phyloP scores from a whole-genome alignment of 2,329 filamentous ascomycete genomes.

The Exutisphaerella laricina region DNA sequence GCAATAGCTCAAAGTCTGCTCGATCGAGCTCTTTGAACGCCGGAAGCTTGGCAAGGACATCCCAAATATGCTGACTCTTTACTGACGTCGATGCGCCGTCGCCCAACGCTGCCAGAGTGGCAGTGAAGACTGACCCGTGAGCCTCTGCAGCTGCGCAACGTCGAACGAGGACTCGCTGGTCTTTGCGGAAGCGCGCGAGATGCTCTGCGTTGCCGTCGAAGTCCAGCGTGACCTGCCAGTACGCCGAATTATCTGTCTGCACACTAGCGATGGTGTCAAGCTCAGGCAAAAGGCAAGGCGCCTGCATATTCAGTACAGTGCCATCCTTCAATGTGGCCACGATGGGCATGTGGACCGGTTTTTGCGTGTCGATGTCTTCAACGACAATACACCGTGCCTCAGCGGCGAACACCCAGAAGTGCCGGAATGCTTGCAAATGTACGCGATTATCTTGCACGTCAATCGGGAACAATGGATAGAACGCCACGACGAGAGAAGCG shows the following conservation, averaged over 20 bases:
- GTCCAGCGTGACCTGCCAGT: constrained; percentile 77
- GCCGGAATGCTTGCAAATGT: constrained; percentile 91
- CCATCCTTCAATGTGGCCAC: constrained; percentile 26
- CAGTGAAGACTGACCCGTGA: constrained; percentile 57
- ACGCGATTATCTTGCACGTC: constrained; percentile 89
- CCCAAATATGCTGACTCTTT: constrained; percentile 48
- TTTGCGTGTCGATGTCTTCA: constrained; percentile 77
- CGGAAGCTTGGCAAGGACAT: constrained; percentile 67
- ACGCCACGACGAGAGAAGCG: constrained; percentile 78
- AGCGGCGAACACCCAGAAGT: constrained; percentile 92
- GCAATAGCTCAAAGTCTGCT: constrained; percentile 53
- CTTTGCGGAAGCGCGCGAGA: constrained; percentile 57
- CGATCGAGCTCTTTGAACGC: constrained; percentile 50
- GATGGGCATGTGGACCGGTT: constrained; percentile 58
- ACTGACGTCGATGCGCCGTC: constrained; percentile 42
- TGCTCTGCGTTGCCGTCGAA: constrained; percentile 61
- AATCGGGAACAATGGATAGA: constrained; percentile 89
- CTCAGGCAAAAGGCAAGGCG: constrained; percentile 59
- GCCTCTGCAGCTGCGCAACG: constrained; percentile 52
- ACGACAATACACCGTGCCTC: constrained; percentile 84
- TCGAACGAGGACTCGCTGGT: constrained; percentile 69
- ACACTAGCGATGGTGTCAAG: constrained; percentile 58
- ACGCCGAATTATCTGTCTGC: constrained; percentile 58
- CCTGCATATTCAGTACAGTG: constrained; percentile 34
- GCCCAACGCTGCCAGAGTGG: constrained; percentile 69